Conservation (phyloP, 306 rosid species). For the Alnus glutinosa region DNA sequence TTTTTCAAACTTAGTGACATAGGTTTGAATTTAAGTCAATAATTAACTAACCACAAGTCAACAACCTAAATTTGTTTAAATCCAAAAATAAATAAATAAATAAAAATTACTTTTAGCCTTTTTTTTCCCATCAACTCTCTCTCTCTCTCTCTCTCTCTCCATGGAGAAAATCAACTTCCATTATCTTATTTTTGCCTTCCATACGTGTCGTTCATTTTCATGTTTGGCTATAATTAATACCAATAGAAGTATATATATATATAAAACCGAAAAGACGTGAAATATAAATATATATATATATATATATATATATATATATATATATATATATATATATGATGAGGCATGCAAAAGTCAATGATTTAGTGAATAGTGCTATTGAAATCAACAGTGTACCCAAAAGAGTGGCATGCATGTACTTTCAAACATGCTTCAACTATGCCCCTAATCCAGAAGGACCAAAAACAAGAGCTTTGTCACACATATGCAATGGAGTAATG, state of each 20-base stretch:
- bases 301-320: background rate
- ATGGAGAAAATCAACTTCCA: background rate
- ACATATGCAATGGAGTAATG: background rate
- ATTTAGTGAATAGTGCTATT: background rate
- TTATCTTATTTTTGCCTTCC: no score
- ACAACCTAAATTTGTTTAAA: no score
- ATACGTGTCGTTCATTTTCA: background rate
- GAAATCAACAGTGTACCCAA: background rate
- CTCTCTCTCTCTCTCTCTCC: no score
- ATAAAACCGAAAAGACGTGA: background rate
- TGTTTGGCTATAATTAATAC: background rate
- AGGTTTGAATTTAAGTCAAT: conserved; percentile 5
- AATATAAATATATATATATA: background rate
- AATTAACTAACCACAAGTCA: background rate
- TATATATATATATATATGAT: background rate
- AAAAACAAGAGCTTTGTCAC: background rate
- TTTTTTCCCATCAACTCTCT: no score
- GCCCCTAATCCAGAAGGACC: background rate
- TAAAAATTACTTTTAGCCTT: no score
- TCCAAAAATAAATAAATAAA: no score
- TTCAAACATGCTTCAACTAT: background rate
- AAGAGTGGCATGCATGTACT: background rate
- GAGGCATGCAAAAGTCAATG: background rate
- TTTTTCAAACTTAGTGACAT: background rate
- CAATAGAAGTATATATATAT: background rate